Conservation (phyloP, 306 rosid species). For the Ammopiptanthus mongolicus region DNA sequence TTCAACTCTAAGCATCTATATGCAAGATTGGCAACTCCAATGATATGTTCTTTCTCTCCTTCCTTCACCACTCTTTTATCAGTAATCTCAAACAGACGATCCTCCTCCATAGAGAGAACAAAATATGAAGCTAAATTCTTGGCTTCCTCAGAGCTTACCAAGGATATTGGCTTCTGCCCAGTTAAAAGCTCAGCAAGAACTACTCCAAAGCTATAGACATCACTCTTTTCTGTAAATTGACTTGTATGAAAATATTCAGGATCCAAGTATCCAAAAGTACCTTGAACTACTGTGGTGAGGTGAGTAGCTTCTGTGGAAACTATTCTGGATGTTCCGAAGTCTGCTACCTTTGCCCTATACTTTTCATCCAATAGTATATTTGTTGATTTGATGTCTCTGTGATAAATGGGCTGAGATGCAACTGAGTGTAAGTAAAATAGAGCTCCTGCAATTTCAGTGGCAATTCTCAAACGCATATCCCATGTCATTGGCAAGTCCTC, state of each 20-base stretch:
- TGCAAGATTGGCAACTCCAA: constrained; percentile 37
- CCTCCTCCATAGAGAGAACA: constrained; percentile 2
- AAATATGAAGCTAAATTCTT: constrained; percentile 36
- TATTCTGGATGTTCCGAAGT: constrained; percentile 28
- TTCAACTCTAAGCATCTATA: constrained; percentile 34
- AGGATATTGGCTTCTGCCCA: constrained; percentile 17
- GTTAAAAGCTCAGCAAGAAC: constrained; percentile 28
- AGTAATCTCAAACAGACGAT: constrained; percentile 24
- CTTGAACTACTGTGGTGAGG: constrained; percentile 24
- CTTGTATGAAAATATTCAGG: constrained; percentile 34
- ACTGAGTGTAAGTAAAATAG: constrained; percentile 24
- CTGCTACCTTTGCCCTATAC: constrained; percentile 25
- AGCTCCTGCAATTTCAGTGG: constrained; percentile 22
- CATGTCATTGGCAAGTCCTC: constrained; percentile 29
- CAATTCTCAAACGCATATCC: constrained; percentile 31
- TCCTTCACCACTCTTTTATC: constrained; percentile 28
- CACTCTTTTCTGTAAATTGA: constrained; percentile 33
- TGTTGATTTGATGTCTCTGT: constrained; percentile 31
- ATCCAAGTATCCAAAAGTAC: constrained; percentile 29
- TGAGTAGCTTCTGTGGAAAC: constrained; percentile 28
- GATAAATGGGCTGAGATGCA: constrained; percentile 33
- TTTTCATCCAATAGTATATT: constrained; percentile 26
- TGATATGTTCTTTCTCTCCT: constrained; percentile 22
- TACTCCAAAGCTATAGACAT: constrained; percentile 28
- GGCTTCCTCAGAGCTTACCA: neutral